Conservation (phyloP, 495 filamentous ascomycete genomes). For the Glonium stellatum region DNA sequence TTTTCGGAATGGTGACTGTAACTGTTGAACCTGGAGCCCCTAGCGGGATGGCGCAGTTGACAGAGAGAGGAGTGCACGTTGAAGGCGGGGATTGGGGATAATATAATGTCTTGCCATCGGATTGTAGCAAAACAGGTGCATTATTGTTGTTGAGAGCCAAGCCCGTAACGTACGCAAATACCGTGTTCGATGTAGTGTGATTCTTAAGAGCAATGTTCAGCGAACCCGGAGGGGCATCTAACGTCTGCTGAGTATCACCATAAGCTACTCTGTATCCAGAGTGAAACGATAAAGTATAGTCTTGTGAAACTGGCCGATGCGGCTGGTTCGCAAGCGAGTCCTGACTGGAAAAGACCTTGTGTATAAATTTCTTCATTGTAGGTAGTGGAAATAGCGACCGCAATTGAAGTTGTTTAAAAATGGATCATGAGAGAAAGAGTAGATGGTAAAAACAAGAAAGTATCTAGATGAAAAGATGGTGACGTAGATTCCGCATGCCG, state of each 20-base stretch:
- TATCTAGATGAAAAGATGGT: too few relatives aligned
- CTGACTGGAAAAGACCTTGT: background rate
- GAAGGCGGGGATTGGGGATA: conserved; percentile 47
- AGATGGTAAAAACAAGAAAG: too few relatives aligned
- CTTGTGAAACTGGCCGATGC: background rate
- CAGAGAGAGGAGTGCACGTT: conserved; percentile 41
- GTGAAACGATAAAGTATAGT: background rate
- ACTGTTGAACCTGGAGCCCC: conserved; percentile 53
- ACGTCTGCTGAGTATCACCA: conserved; percentile 6
- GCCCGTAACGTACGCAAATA: conserved; percentile 68
- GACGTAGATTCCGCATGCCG: too few relatives aligned
- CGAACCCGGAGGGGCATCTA: conserved; percentile 27
- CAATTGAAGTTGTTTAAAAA: too few relatives aligned
- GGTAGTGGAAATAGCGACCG: background rate
- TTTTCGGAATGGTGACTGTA: conserved; percentile 57
- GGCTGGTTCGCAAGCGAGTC: background rate
- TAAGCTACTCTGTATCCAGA: background rate
- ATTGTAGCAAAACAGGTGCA: conserved; percentile 52
- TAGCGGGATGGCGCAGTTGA: conserved; percentile 56
- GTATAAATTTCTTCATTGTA: background rate
- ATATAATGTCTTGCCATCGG: conserved; percentile 52
- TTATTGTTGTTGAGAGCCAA: conserved; percentile 55
- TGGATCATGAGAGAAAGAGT: too few relatives aligned
- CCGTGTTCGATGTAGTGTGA: conserved; percentile 50
- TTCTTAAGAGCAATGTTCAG: conserved; percentile 58